A percentile compares a stretch with the other conserved stretches of the same genome.
phyloP scores from a whole-genome alignment of 192 early-diverging fungal genomes.

The Umbelopsis sp. region DNA sequence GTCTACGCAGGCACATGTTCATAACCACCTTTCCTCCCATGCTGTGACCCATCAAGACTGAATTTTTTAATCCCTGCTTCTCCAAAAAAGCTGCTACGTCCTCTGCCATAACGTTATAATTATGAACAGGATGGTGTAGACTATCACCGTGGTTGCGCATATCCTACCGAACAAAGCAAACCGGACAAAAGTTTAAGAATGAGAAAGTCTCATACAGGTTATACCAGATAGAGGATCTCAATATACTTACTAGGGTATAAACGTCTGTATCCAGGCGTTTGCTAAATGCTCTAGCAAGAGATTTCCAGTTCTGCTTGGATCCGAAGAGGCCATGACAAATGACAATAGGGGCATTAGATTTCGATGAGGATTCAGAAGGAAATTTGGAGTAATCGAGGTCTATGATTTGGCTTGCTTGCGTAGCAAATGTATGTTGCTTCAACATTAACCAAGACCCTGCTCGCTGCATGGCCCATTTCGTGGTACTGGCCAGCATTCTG shows the following conservation, averaged over 20 bases:
- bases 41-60: slow-evolving; percentile 84
- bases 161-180: slow-evolving; percentile 50
- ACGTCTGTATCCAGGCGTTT: slow-evolving; percentile 63
- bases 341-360: slow-evolving; percentile 51
- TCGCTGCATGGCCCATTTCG: not conserved
- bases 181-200: too few relatives aligned
- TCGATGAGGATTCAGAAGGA: not conserved
- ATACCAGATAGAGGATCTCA: too few relatives aligned
- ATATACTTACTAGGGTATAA: slow-evolving; percentile 60
- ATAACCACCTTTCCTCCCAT: slow-evolving; percentile 88
- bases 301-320: slow-evolving; percentile 92
- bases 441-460: not conserved
- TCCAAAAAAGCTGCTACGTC: slow-evolving; percentile 76
- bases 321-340: slow-evolving; percentile 94
- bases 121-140: slow-evolving; percentile 64
- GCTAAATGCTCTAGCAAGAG: slow-evolving; percentile 75
- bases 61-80: slow-evolving; percentile 53
- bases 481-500: not conserved
- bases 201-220: too few relatives aligned
- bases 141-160: slow-evolving; percentile 95
- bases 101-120: slow-evolving; percentile 75
- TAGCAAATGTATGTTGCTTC: not conserved
- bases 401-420: not conserved
- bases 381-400: not conserved
- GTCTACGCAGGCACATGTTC: slow-evolving; percentile 59